phyloP scores from a whole-genome alignment of 208 protist species.

The Crithidia brevicula region DNA sequence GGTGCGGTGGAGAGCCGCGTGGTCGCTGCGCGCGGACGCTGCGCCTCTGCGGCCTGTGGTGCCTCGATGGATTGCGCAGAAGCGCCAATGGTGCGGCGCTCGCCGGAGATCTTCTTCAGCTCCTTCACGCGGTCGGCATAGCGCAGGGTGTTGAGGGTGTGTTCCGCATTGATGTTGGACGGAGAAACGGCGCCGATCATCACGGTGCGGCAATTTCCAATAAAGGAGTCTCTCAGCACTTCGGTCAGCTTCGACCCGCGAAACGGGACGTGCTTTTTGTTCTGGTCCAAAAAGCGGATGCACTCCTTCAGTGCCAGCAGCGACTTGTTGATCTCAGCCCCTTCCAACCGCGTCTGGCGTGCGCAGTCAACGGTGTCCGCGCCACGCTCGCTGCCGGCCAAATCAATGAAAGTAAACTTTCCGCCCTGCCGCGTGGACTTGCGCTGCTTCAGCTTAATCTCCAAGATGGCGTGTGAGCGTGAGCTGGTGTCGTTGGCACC shows the following conservation, averaged over 20 bases:
- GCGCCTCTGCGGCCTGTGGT: neutral
- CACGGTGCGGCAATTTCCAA: constrained; percentile 93
- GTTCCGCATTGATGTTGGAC: constrained; percentile 70
- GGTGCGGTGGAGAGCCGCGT: constrained; percentile 16
- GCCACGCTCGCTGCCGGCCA: constrained; percentile 93
- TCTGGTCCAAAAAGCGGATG: constrained; percentile 79
- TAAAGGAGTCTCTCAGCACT: constrained; percentile 87
- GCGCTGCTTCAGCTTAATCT: constrained; percentile 49
- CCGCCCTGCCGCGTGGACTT: constrained; percentile 23
- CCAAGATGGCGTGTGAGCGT: constrained; percentile 96
- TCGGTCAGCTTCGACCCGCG: constrained; percentile 94
- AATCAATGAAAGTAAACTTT: constrained; percentile 90
- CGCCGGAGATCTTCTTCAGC: constrained; percentile 53
- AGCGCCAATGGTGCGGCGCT: constrained; percentile 31
- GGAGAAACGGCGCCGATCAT: constrained; percentile 95
- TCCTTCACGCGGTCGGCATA: constrained; percentile 93
- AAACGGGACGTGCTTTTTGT: constrained; percentile 90
- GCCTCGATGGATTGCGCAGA: constrained; percentile 29
- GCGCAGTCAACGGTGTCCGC: constrained; percentile 76
- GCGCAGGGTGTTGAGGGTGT: constrained; percentile 83
- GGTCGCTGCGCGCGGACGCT: constrained; percentile 4
- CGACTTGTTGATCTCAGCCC: constrained; percentile 90
- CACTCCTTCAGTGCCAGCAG: constrained; percentile 90
- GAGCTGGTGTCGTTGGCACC: constrained; percentile 95
- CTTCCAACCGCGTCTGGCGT: constrained; percentile 89